phyloP scores from a whole-genome alignment of 2,329 filamentous ascomycete genomes.

The Hymenoscyphus infarciens region DNA sequence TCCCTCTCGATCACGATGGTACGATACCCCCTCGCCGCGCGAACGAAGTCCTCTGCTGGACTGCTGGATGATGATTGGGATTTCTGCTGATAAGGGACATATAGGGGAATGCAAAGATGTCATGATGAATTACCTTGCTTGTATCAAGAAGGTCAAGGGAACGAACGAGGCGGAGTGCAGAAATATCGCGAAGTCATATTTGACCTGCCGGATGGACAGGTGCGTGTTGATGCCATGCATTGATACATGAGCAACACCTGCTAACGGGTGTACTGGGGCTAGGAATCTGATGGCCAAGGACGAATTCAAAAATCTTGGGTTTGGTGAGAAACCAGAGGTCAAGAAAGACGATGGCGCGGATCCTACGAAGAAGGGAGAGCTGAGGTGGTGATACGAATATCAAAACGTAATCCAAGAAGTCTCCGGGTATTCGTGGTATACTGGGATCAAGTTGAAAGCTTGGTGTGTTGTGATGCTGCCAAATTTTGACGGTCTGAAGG shows the following conservation, averaged over 20 bases:
- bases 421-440: background rate
- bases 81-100: slow-evolving; percentile 12
- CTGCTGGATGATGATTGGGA: background rate
- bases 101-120: slow-evolving; percentile 88
- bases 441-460: background rate
- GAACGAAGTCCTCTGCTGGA: background rate
- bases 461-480: no score
- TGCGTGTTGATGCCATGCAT: slow-evolving; percentile 36
- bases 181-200: slow-evolving; percentile 79
- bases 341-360: slow-evolving; percentile 27
- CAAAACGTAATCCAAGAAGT: background rate
- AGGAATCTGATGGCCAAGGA: slow-evolving; percentile 93
- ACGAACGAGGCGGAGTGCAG: slow-evolving; percentile 86
- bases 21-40: slow-evolving; percentile 26
- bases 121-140: slow-evolving; percentile 81
- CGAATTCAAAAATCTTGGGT: slow-evolving; percentile 91
- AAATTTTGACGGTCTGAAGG: no score
- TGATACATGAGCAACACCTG: background rate
- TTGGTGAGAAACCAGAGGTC: slow-evolving; percentile 39
- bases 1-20: slow-evolving; percentile 94
- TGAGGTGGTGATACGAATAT: slow-evolving; percentile 28
- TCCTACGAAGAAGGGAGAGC: slow-evolving; percentile 17
- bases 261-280: slow-evolving; percentile 6
- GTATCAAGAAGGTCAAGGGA: slow-evolving; percentile 79
- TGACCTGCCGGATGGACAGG: slow-evolving; percentile 93